Evolutionary conservation across 1,139 yeast genomes (phyloP), one percentile per base, ranked within the genome.

Genomic region (Blastobotrys ciferrii): DNA sequence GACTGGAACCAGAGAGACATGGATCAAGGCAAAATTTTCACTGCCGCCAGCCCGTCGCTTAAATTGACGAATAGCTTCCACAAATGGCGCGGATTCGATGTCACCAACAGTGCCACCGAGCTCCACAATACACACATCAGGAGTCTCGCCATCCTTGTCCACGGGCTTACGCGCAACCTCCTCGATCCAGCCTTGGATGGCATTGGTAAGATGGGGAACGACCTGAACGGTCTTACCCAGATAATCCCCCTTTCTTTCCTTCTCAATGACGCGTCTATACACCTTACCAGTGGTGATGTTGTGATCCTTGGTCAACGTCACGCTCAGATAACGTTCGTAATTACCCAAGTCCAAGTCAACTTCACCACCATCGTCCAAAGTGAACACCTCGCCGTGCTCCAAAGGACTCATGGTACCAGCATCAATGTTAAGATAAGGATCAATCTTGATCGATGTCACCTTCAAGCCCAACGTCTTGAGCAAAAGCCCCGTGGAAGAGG

Each of bases 391-490:
- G 48, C 99, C 99, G 66, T 92, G 99, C 69, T 92, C 99, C 66
- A 92, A 76, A 19, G 99, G 99, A 40, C 96, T 87, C 98, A 92
- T 92, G 47, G 99, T 92, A 61, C 99, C 99, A 42, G 99, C 99
- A 72, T 92, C 99, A 59, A 92, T 88, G 73, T 92, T 92, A 95
- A 92, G 87, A 72, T 92, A 92, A 40, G 99, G 99, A 73, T 92
- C 99, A 64, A 92, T 92, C 71, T 92, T 92, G 74, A 94, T 92
- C 13, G 98, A 89, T 4, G 98, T 91, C 53, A 91, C 98, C 68
- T 95, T 83, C 63, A 86, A 78, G 48, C 99, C 99, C 56, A 88
- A 73, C 47, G 98, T 91, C 72, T 94, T 94, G 71, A 94, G 79
- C 59, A 92, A 72, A 71, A 94, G 81, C 52, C 99, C 99, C 25